Evolutionary conservation across 2,329 filamentous ascomycete species (phyloP).

Genomic region (Sclerotinia minor): DNA sequence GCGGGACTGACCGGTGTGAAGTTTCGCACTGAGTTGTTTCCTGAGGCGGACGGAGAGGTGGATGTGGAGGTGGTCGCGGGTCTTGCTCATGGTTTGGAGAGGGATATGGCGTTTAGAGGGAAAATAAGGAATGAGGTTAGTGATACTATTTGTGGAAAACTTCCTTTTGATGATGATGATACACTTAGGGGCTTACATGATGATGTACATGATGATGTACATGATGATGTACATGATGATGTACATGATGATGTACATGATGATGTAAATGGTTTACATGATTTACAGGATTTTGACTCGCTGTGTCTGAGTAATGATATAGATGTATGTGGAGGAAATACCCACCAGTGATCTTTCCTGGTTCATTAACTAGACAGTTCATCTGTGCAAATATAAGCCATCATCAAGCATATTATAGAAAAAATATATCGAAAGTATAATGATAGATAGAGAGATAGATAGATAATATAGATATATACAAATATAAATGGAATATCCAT

Average conservation of each 20-base stretch:
- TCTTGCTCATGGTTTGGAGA: not conserved
- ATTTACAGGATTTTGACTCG: not conserved
- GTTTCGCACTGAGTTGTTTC: not conserved
- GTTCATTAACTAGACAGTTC: too few relatives aligned
- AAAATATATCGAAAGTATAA: too few relatives aligned
- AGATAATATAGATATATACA: too few relatives aligned
- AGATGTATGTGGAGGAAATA: too few relatives aligned
- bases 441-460: too few relatives aligned
- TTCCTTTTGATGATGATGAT: not conserved
- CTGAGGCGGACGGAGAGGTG: not conserved
- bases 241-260: not conserved
- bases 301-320: not conserved
- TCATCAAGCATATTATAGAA: too few relatives aligned
- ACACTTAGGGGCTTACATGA: not conserved
- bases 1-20: conserved; percentile 1
- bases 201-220: not conserved
- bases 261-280: too few relatives aligned
- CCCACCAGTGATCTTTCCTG: too few relatives aligned
- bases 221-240: too few relatives aligned
- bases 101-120: not conserved
- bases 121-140: not conserved
- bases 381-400: too few relatives aligned
- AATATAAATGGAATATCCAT: too few relatives aligned
- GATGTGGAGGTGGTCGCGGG: too few relatives aligned
- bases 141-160: not conserved